Evolutionary conservation across 768 basidiomycete genomes (phyloP).

Genomic region (Austroboletus eburneus): DNA sequence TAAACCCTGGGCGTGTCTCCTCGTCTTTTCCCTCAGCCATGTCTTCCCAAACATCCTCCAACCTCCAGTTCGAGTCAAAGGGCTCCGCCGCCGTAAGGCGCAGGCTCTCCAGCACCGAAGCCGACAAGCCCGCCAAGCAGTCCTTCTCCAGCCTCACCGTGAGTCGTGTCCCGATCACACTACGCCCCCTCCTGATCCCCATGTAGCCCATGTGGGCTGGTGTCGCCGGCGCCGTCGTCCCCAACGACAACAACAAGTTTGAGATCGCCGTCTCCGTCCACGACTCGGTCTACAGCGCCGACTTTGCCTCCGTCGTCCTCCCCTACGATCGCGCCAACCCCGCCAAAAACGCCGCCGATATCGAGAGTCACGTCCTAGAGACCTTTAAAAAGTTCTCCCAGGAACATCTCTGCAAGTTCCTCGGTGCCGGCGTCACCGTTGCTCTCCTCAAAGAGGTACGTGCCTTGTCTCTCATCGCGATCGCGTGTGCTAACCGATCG

Average conservation of each 20-base stretch:
- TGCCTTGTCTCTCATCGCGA: constrained; percentile 8
- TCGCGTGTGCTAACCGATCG: constrained; percentile 17
- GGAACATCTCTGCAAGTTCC: constrained; percentile 82
- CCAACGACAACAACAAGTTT: constrained; percentile 55
- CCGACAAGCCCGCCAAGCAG: constrained; percentile 50
- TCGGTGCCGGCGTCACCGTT: constrained; percentile 77
- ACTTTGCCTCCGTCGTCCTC: constrained; percentile 60
- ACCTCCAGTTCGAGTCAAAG: constrained; percentile 51
- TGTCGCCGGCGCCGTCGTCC: constrained; percentile 58
- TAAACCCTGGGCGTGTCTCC: too few relatives aligned
- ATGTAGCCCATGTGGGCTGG: constrained; percentile 85
- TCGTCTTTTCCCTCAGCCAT: constrained; percentile 34
- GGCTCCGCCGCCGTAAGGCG: constrained; percentile 59
- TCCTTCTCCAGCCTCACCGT: constrained; percentile 66
- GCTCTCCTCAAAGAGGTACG: constrained; percentile 63
- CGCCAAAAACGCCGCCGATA: constrained; percentile 52
- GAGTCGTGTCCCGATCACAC: constrained; percentile 23
- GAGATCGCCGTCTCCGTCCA: constrained; percentile 79
- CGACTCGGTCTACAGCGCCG: constrained; percentile 82
- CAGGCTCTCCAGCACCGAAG: constrained; percentile 58
- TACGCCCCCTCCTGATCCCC: constrained; percentile 6
- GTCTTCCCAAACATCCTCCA: constrained; percentile 47
- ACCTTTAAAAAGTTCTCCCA: constrained; percentile 66
- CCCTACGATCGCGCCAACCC: constrained; percentile 48
- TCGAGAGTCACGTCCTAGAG: constrained; percentile 62